Percentiles rank a stretch among this genome's conserved stretches.
Evolutionary conservation across 345 rosid genomes (phyloP).

Genomic region (Nephelium lappaceum): DNA sequence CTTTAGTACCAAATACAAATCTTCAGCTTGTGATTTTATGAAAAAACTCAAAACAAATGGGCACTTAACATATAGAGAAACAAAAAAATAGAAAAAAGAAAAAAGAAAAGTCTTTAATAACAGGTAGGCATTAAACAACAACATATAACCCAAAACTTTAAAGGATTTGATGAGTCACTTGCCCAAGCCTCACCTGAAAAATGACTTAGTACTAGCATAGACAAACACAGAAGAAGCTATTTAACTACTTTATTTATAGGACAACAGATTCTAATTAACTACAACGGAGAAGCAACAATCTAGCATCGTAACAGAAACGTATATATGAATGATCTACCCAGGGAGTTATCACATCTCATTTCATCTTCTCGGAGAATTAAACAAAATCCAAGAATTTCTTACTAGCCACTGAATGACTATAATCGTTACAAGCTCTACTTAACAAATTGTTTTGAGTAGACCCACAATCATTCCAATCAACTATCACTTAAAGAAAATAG

Average conservation of each 20-base stretch:
- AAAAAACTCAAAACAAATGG: neutral
- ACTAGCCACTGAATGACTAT: neutral
- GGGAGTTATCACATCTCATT: neutral
- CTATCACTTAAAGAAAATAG: neutral
- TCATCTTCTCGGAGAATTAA: neutral
- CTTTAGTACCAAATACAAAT: neutral
- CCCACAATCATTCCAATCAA: neutral
- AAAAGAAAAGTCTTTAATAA: neutral
- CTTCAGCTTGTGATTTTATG: neutral
- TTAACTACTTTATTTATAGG: neutral
- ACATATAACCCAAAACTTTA: neutral
- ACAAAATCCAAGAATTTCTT: neutral
- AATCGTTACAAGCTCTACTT: neutral
- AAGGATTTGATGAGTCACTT: neutral
- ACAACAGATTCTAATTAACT: neutral
- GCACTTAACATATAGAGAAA: neutral
- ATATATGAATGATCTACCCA: neutral
- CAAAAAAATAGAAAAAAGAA: neutral
- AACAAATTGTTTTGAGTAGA: neutral
- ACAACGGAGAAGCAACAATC: neutral
- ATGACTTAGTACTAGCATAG: neutral
- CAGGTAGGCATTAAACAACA: neutral
- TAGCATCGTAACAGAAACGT: neutral
- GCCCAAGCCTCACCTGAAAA: constrained; percentile 1
- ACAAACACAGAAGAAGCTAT: neutral